Percentiles rank a stretch among this genome's conserved stretches.
Conservation (phyloP, 2,329 filamentous ascomycete genomes). For the Claviceps arundinis region DNA sequence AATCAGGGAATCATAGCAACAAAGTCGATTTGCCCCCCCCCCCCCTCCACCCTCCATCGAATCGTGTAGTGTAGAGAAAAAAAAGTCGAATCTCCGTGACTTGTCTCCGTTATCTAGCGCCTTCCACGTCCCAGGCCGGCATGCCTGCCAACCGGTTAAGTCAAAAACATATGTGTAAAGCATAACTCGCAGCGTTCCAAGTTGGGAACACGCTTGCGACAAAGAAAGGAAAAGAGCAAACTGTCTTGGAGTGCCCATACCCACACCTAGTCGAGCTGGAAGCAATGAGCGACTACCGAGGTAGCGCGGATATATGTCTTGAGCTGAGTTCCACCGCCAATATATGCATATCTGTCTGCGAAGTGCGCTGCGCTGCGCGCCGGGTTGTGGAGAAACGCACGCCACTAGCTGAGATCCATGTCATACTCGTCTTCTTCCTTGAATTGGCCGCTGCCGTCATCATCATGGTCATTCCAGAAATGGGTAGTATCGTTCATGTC, state of each 20-base stretch:
- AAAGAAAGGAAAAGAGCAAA: too few relatives aligned
- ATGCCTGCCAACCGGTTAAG: not conserved
- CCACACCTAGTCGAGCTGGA: not conserved
- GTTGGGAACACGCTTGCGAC: too few relatives aligned
- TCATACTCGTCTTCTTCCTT: conserved; percentile 92
- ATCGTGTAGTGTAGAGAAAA: too few relatives aligned
- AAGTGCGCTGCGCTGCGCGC: not conserved
- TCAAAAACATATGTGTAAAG: not conserved
- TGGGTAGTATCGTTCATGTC: conserved; percentile 39
- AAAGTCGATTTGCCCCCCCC: too few relatives aligned
- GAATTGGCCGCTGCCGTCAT: conserved; percentile 63
- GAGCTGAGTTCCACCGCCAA: conserved; percentile 7
- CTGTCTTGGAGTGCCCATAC: too few relatives aligned
- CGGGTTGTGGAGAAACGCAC: conserved; percentile 4
- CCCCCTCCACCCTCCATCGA: too few relatives aligned
- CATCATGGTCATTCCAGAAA: conserved; percentile 57
- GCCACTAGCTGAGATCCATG: conserved; percentile 51
- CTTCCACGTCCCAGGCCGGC: too few relatives aligned
- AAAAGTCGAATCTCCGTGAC: too few relatives aligned
- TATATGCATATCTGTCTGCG: conserved; percentile 7
- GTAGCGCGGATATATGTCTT: not conserved
- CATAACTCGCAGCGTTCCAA: too few relatives aligned
- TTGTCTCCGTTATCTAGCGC: too few relatives aligned
- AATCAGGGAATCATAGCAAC: too few relatives aligned
- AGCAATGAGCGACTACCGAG: not conserved